A percentile compares a stretch with the other conserved stretches of the same genome.
Evolutionary conservation across 169 alveolate genomes (phyloP).

Genomic region (Amoebophrya sp.): DNA sequence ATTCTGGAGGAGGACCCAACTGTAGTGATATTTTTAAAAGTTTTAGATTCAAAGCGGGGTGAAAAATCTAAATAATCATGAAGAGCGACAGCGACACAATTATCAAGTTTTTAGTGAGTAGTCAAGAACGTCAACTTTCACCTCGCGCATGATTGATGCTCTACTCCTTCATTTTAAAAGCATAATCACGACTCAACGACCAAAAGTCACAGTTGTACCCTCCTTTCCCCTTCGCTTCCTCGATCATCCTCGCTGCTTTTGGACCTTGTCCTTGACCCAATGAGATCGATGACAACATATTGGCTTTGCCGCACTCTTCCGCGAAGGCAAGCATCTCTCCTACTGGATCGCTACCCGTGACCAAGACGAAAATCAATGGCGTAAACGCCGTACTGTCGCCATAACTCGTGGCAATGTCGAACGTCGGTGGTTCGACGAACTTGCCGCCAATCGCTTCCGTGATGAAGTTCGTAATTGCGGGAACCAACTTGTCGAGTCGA

Average conservation of each 20-base stretch:
- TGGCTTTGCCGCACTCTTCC: slow-evolving; percentile 64
- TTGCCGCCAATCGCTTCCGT: slow-evolving; percentile 70
- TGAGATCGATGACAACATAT: slow-evolving; percentile 77
- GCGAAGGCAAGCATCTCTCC: slow-evolving; percentile 79
- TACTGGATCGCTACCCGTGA: slow-evolving; percentile 92
- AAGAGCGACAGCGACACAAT: neutral
- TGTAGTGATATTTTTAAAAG: slow-evolving; percentile 56
- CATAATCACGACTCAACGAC: neutral
- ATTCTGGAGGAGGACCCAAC: slow-evolving; percentile 83
- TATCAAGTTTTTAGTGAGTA: neutral
- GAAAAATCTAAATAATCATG: neutral
- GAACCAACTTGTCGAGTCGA: slow-evolving; percentile 72
- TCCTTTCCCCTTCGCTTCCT: slow-evolving; percentile 54
- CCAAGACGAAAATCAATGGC: slow-evolving; percentile 87
- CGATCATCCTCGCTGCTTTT: slow-evolving; percentile 81
- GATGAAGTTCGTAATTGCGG: slow-evolving; percentile 75
- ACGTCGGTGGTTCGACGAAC: slow-evolving; percentile 80
- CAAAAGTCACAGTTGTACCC: neutral
- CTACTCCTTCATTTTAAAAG: no score
- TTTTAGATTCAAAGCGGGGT: neutral
- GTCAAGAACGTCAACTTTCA: no score
- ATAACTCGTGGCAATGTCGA: slow-evolving; percentile 72
- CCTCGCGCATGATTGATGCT: no score
- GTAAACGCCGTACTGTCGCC: slow-evolving; percentile 79
- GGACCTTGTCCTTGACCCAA: slow-evolving; percentile 89